phyloP scores from a whole-genome alignment of 2,329 filamentous ascomycete species.

The Ceratocystis variospora region DNA sequence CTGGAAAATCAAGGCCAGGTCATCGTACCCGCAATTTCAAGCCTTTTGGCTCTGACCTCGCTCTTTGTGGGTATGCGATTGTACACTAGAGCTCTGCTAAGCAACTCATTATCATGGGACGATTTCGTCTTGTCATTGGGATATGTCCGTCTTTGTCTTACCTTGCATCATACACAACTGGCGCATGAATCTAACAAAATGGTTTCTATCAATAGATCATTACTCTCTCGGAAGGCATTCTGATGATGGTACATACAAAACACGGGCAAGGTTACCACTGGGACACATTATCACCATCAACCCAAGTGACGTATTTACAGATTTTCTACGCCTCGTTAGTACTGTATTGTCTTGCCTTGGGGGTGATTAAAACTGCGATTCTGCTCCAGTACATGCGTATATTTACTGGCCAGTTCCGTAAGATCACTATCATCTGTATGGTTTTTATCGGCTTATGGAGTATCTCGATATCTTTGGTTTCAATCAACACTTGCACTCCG shows the following conservation, averaged over 20 bases:
- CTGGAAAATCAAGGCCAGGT: slow-evolving; percentile 3
- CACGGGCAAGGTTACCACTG: slow-evolving; percentile 16
- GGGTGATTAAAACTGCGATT: slow-evolving; percentile 23
- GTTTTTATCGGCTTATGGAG: slow-evolving; percentile 19
- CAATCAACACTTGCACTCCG: slow-evolving; percentile 20
- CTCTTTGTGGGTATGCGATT: slow-evolving; percentile 16
- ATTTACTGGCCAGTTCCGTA: slow-evolving; percentile 16
- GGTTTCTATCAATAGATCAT: not conserved
- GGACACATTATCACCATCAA: slow-evolving; percentile 7
- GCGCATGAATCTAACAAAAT: not conserved
- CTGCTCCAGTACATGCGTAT: slow-evolving; percentile 25
- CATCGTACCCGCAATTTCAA: slow-evolving; percentile 11
- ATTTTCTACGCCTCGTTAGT: slow-evolving; percentile 22
- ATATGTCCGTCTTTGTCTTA: slow-evolving; percentile 8
- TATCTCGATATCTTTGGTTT: slow-evolving; percentile 16
- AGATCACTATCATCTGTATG: slow-evolving; percentile 19
- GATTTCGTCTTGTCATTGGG: slow-evolving; percentile 6
- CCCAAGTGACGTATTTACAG: slow-evolving; percentile 18
- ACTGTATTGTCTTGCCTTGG: slow-evolving; percentile 21
- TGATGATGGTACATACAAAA: slow-evolving; percentile 17
- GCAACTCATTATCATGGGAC: slow-evolving; percentile 15
- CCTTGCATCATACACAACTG: not conserved
- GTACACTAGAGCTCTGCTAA: slow-evolving; percentile 15
- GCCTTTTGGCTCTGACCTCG: slow-evolving; percentile 1
- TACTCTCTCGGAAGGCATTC: slow-evolving; percentile 13